phyloP scores from a whole-genome alignment of 768 basidiomycete species.

The Psilocybe sp. region DNA sequence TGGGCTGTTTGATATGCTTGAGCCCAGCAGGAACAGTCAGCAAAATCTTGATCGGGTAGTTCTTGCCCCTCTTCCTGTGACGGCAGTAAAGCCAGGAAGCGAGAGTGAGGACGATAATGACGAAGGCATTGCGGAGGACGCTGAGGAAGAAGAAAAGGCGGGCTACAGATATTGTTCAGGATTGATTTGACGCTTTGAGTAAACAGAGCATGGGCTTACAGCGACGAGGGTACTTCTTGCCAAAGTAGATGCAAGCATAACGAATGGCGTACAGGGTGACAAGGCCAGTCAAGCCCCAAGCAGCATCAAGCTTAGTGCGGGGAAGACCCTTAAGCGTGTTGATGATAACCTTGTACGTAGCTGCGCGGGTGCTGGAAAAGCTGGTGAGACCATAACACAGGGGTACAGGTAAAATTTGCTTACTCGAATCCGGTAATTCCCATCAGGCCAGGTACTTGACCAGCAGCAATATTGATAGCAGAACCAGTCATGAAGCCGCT shows the following conservation, averaged over 20 bases:
- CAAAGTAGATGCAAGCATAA: slow-evolving; percentile 44
- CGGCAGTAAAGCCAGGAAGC: slow-evolving; percentile 85
- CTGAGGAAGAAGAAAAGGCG: slow-evolving; percentile 76
- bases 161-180: slow-evolving; percentile 30
- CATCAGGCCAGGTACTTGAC: slow-evolving; percentile 88
- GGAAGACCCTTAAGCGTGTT: slow-evolving; percentile 87
- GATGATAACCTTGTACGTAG: slow-evolving; percentile 87
- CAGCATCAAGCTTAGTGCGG: slow-evolving; percentile 73
- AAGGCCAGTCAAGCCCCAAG: slow-evolving; percentile 82
- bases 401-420: slow-evolving; percentile 21
- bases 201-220: slow-evolving; percentile 32
- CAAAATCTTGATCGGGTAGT: slow-evolving; percentile 83
- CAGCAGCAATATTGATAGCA: slow-evolving; percentile 86
- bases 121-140: slow-evolving; percentile 81
- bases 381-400: slow-evolving; percentile 5
- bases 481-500: slow-evolving; percentile 97
- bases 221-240: slow-evolving; percentile 58
- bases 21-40: slow-evolving; percentile 83
- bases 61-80: slow-evolving; percentile 54
- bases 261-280: slow-evolving; percentile 69
- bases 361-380: slow-evolving; percentile 68
- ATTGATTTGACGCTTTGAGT: not conserved
- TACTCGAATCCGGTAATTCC: slow-evolving; percentile 85
- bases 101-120: slow-evolving; percentile 82
- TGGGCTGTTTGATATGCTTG: slow-evolving; percentile 50